Evolutionary conservation across 768 basidiomycete species (phyloP).

Genomic region (Lactarius indigo): DNA sequence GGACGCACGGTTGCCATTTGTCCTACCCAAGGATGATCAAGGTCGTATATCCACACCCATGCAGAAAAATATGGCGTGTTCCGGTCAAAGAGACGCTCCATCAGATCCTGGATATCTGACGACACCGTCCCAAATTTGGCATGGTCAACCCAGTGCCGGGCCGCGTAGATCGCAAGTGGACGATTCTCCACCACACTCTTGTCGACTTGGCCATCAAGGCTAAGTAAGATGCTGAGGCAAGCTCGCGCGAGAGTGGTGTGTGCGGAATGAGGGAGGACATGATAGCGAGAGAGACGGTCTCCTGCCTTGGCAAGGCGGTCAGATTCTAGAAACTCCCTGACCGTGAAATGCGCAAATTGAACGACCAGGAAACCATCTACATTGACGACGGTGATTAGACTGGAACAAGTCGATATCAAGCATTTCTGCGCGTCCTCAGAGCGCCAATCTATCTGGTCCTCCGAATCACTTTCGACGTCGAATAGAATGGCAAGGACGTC

Average conservation of each 20-base stretch:
- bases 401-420: not conserved
- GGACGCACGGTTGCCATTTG: not conserved
- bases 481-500: not conserved
- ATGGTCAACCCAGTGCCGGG: conserved; percentile 7
- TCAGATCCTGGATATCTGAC: not conserved
- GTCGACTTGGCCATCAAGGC: not conserved
- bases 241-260: conserved; percentile 3
- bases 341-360: conserved; percentile 11
- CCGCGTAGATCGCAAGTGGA: conserved; percentile 11
- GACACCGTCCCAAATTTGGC: not conserved
- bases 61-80: not conserved
- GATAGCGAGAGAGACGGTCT: not conserved
- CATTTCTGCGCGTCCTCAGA: not conserved
- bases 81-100: not conserved
- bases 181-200: not conserved
- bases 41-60: conserved; percentile 16
- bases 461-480: not conserved
- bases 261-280: not conserved
- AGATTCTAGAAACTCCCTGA: conserved; percentile 12
- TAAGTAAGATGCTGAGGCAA: conserved; percentile 4
- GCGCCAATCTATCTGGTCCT: not conserved
- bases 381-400: not conserved
- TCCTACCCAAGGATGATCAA: not conserved
- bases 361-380: not conserved
- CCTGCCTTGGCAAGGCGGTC: not conserved